Evolutionary conservation across 768 basidiomycete species (phyloP).

Genomic region (Obba rivulosa): DNA sequence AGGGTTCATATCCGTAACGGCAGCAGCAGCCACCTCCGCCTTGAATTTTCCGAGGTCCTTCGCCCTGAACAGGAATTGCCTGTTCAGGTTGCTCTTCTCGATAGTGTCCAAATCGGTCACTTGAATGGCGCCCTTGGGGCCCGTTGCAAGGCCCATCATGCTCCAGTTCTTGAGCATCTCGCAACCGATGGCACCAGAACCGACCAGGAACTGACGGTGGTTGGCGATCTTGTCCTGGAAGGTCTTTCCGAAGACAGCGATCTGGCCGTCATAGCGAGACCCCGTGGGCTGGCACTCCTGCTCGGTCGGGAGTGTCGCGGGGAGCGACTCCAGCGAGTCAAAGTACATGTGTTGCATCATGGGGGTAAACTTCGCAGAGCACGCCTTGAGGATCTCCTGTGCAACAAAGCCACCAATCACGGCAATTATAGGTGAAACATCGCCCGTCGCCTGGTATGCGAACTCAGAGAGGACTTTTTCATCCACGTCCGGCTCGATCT

Average conservation of each 20-base stretch:
- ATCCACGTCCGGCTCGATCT: conserved; percentile 67
- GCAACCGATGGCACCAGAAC: conserved; percentile 98
- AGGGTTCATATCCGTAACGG: conserved; percentile 95
- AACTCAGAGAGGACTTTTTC: conserved; percentile 82
- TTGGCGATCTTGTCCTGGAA: conserved; percentile 93
- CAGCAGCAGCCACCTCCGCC: conserved; percentile 86
- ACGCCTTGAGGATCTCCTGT: conserved; percentile 95
- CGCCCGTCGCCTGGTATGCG: conserved; percentile 87
- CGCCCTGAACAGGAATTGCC: conserved; percentile 95
- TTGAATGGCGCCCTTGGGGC: conserved; percentile 73
- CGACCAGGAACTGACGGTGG: conserved; percentile 93
- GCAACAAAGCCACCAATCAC: conserved; percentile 97
- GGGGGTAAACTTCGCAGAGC: conserved; percentile 97
- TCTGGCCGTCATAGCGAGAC: conserved; percentile 88
- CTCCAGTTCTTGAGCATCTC: conserved; percentile 99
- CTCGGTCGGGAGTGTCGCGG: conserved; percentile 68
- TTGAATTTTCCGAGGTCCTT: conserved; percentile 98
- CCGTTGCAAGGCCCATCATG: conserved; percentile 92
- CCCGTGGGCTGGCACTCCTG: conserved; percentile 76
- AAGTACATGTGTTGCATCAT: conserved; percentile 95
- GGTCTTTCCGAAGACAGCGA: conserved; percentile 89
- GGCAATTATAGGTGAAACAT: conserved; percentile 84
- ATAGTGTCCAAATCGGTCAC: conserved; percentile 98
- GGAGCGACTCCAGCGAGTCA: conserved; percentile 94
- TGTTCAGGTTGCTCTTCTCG: conserved; percentile 97